phyloP scores from a whole-genome alignment of 805 yeast species.

The Candida insectorum region DNA sequence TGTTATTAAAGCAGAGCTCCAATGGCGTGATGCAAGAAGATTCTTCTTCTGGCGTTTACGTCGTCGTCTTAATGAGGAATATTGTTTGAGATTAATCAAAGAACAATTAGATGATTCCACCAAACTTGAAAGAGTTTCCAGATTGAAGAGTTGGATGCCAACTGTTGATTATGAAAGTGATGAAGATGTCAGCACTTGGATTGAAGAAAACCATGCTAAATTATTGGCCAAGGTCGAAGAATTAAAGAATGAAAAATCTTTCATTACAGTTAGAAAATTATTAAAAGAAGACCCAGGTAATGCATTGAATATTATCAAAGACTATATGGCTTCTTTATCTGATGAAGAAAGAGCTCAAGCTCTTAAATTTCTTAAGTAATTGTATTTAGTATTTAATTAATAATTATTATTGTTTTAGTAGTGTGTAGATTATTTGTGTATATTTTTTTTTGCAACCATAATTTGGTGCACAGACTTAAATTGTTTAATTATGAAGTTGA shows the following conservation, averaged over 20 bases:
- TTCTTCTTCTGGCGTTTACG: constrained; percentile 98
- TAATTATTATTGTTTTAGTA: too few species aligned
- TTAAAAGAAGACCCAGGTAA: constrained; percentile 29
- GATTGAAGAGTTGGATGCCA: constrained; percentile 86
- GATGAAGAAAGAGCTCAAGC: constrained; percentile 27
- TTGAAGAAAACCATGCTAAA: constrained; percentile 69
- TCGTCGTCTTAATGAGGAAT: constrained; percentile 92
- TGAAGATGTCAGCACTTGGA: constrained; percentile 76
- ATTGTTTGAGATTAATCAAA: constrained; percentile 70
- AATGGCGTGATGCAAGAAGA: constrained; percentile 87
- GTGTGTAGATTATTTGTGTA: too few species aligned
- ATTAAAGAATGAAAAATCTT: constrained; percentile 63
- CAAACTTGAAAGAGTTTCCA: constrained; percentile 79
- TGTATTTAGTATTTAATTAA: too few species aligned
- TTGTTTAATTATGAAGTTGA: too few species aligned
- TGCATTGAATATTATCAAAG: constrained; percentile 33
- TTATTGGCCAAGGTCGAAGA: constrained; percentile 59
- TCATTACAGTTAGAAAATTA: constrained; percentile 59
- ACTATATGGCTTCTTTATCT: constrained; percentile 29
- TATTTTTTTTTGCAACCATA: too few species aligned
- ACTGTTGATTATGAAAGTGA: constrained; percentile 70
- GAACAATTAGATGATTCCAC: constrained; percentile 53
- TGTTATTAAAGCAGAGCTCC: constrained; percentile 76
- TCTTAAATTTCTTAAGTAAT: constrained; percentile 9
- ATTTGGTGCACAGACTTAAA: too few species aligned